Base-by-base conservation (phyloP, 2,329 filamentous ascomycete genomes). In the Colletotrichum gigasporum region DNA sequence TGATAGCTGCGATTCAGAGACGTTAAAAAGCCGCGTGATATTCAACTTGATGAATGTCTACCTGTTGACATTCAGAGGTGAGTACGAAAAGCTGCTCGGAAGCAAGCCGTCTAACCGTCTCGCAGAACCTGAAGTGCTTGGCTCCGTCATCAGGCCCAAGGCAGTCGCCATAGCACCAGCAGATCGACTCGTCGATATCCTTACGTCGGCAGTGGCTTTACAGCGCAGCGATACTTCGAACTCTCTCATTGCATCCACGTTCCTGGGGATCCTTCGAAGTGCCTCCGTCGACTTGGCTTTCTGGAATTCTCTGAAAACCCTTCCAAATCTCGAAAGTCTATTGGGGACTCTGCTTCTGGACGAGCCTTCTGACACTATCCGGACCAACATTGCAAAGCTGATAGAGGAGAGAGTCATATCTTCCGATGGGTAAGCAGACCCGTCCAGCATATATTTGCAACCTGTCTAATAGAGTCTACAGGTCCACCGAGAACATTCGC, bases 21-120 rank as follows among this genome's bases (percentile, higher is more conserved):
- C 78, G 35, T 71, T 87, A 48, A 83, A 80, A 65, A 78, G 84
- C 26, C 74, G 79, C 26, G 81, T 90, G 57, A 80, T 82, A 10
- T 78, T 81, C 39, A 80, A 82, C 59, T 77, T 90, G n/a, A 77
- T 91, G 20, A 83, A 88, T 56, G 85, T 82, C 65, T 80, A 91
- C 48, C 74, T 85, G 14, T 73, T 81, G 41, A 82, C 89, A 34
- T 76, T 91, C 18, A 80, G 81, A 75, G 85, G 87, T 84, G 80
- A 66, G 74, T 67, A 18, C 2, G 9, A 14, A 6, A 22, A 11
- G 10, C n/a, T 28, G 16, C 14, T 32, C 14, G n/a, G 11, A 22
- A 10, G 4, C 14, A 24, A 8, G 14, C 6, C 6, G n/a, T 39
- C 73, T 74, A 59, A 75, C 62, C 32, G 26, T 9, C 18, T 18